These are phyloP conservation scores for Saccharomycopsis oosterbeekiorum DNA, from an alignment of 805 yeast species.

Conservation along the genomic window DNA sequence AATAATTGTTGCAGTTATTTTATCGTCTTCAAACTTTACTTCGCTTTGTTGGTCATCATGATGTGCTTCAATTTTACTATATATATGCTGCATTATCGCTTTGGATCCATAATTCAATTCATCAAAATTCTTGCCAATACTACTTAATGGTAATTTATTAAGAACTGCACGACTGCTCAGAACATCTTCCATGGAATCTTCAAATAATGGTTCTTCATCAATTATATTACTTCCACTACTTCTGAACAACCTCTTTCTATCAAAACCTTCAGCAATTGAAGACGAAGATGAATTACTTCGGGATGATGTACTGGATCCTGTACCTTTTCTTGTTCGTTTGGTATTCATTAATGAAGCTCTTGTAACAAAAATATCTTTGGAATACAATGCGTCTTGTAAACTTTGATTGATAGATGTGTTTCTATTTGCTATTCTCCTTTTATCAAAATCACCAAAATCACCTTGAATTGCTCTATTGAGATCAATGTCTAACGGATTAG, in stretches of 20 bases:
- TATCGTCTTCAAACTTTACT: background rate
- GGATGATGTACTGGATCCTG: background rate
- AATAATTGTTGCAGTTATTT: background rate
- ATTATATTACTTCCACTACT: background rate
- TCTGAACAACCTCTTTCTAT: background rate
- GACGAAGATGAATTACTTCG: background rate
- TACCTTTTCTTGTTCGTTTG: background rate
- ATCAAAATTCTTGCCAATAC: background rate
- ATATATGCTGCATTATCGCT: background rate
- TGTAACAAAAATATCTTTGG: background rate
- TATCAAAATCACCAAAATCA: background rate
- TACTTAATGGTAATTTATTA: background rate
- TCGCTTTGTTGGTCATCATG: background rate
- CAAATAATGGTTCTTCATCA: constrained; percentile 2
- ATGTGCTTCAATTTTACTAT: background rate
- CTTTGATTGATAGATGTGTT: background rate
- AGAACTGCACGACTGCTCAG: background rate
- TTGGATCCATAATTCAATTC: constrained; percentile 1
- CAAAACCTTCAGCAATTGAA: background rate
- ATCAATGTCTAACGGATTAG: background rate
- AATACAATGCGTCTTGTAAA: background rate
- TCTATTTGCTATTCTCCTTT: background rate
- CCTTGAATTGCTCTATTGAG: background rate
- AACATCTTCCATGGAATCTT: background rate
- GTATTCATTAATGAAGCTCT: background rate